Evolutionary conservation across 345 rosid genomes (phyloP).

Genomic region (Eucalyptus melliodora): DNA sequence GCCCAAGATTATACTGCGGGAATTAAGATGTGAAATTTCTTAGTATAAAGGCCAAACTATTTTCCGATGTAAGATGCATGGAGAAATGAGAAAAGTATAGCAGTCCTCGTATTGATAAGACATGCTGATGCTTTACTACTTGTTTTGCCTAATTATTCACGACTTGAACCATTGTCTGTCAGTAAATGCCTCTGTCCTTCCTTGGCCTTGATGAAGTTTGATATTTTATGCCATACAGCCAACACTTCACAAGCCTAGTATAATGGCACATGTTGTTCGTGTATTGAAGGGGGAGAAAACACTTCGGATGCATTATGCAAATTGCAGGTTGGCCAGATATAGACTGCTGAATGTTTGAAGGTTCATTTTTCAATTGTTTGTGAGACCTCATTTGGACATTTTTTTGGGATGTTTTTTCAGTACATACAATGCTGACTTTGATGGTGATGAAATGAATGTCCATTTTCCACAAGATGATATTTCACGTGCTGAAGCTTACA

Average conservation of each 20-base stretch:
- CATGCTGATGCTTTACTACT: not conserved
- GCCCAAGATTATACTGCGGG: not conserved
- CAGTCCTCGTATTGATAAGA: not conserved
- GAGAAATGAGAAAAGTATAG: not conserved
- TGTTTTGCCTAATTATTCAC: not conserved
- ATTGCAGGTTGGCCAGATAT: constrained; percentile 62
- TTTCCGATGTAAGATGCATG: not conserved
- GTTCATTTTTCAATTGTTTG: not conserved
- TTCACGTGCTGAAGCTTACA: constrained; percentile 96
- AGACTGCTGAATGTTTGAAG: not conserved
- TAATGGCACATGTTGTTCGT: constrained; percentile 95
- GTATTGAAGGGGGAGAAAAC: constrained; percentile 92
- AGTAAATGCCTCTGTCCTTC: not conserved
- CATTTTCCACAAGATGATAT: constrained; percentile 99
- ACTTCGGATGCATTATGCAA: constrained; percentile 97
- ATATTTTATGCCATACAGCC: constrained; percentile 48
- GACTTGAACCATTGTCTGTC: not conserved
- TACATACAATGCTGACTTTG: constrained; percentile 99
- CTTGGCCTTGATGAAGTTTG: not conserved
- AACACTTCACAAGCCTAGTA: constrained; percentile 94
- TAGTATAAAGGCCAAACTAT: not conserved
- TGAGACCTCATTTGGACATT: not conserved
- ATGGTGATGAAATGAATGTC: constrained; percentile 99
- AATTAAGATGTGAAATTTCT: not conserved
- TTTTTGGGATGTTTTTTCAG: constrained; percentile 29